Base-by-base conservation (phyloP, 2,329 filamentous ascomycete genomes). In the Clonostachys rosea region DNA sequence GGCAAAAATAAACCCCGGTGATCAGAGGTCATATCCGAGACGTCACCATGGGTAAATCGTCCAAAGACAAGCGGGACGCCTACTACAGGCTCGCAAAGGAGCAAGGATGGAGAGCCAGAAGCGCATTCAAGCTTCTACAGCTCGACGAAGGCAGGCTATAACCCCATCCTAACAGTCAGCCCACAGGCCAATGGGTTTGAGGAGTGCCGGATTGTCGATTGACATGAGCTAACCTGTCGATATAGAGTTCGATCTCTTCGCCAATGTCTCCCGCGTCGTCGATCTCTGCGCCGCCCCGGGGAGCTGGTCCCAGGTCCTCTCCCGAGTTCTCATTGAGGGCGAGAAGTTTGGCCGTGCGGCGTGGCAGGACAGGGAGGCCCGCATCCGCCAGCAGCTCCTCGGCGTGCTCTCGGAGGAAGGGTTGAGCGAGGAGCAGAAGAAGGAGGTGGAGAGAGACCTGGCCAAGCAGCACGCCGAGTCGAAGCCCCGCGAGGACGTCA, bases 21-120 rank as follows among this genome's bases (percentile, higher is more conserved):
- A 10, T 30, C 24, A 30, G 24, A 30, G 3, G 24, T 30, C 9
- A 30, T 30, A 30, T 9, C 9, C 24, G 24, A 30, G 24, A 10
- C 12, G 3, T 39, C 36, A 68, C 41, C 33, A 95, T 96, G 91
- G 91, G 91, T 2, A 97, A 97, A 66, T 96, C 94, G 2, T 97
- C 92, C 43, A 99, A 99, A 69, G 94, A 99, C 64, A 99, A 99
- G 71, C 88, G 94, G 46, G 94, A 99, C 66, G 91, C 91, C 42
- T 99, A 99, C 71, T 99, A 99, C 63, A 83, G 94, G 46, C 87
- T 99, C 9, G 94, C 94, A 16, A 99, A 99, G 71, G 94, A 99
- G 68, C 94, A 99, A 74, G 95, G 95, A 54, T 99, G 94, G 92
- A 88, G 94, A 35, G 94, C 94, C 30, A 82, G 94, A 49, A 96